Base-by-base conservation (phyloP, 805 yeast genomes). In the Jamesozyma piceae region DNA sequence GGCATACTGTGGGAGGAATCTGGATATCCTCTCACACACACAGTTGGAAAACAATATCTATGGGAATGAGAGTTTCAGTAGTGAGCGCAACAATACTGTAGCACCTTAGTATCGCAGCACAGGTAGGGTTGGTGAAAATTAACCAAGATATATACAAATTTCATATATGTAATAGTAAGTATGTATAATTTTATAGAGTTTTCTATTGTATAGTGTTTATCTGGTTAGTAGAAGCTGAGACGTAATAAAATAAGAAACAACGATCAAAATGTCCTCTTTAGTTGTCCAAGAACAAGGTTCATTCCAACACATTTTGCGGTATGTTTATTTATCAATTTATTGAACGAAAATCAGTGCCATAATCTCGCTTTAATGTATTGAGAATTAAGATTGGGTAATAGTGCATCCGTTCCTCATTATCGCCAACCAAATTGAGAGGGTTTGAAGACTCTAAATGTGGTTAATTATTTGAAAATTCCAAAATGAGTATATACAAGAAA, bases 271-370 rank as follows among this genome's bases (percentile, higher is more conserved):
- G 95, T 84, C 95, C 72, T 81, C 95, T 72, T 81, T 87, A 80
- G 96, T 88, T 76, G 92, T 92, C 74, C 92, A 86, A 78, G 98
- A 92, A 79, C 82, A 86, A 78, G 95, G 95, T 74, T 85, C 92
- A 73, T 92, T 94, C 95, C 98, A 94, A 80, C 99, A 92, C 94
- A 92, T 92, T 79, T 85, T 92, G 79, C 98, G 97, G 92, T 84
- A 83, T 73, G 92, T 82, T 52, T 41, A 24, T 24, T 24, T 24
- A 24, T 6, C 6, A 24, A 11, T 24, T 11, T 24, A 24, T 6
- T 24, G 11, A 11, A 24, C 11, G 28, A 24, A 24, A 11, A 8
- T 24, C 28, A 24, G 28, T 24, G 28, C 28, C 28, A 24, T 24
- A 24, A 8, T 24, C 11, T 24, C 28, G 28, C 11, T 24, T 24